phyloP scores from a whole-genome alignment of 768 basidiomycete genomes.

The Auriscalpium orientale region DNA sequence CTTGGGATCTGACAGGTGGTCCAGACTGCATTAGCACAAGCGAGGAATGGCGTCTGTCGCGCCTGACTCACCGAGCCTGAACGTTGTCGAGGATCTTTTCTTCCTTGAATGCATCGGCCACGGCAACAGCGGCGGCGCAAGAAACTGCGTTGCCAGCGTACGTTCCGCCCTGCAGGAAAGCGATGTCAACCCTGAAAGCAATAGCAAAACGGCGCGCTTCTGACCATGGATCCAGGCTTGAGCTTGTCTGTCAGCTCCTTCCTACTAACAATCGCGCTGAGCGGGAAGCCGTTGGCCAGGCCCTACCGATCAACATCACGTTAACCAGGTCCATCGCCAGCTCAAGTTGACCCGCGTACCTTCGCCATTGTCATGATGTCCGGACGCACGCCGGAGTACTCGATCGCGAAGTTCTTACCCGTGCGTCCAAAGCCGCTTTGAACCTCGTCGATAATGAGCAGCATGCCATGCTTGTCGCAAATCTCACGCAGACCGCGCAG shows the following conservation, averaged over 20 bases:
- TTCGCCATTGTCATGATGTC: constrained; percentile 90
- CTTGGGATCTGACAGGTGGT: constrained; percentile 43
- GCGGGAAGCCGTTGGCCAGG: constrained; percentile 87
- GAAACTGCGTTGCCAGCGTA: constrained; percentile 90
- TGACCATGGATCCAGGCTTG: constrained; percentile 71
- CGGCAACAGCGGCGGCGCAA: constrained; percentile 86
- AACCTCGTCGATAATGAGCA: constrained; percentile 82
- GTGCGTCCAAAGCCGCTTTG: constrained; percentile 89
- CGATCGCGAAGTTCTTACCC: constrained; percentile 74
- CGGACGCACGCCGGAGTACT: constrained; percentile 78
- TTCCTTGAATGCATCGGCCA: constrained; percentile 65
- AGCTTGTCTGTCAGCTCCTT: constrained; percentile 78
- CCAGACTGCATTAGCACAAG: not conserved
- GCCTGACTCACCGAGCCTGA: constrained; percentile 42
- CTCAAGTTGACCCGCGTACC: constrained; percentile 27
- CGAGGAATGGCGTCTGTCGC: not conserved
- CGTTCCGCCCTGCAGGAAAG: constrained; percentile 58
- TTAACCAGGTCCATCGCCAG: not conserved
- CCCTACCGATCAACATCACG: constrained; percentile 37
- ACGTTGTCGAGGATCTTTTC: constrained; percentile 85
- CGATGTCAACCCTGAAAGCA: not conserved
- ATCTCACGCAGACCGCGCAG: constrained; percentile 70
- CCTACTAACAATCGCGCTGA: constrained; percentile 77
- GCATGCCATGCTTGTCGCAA: constrained; percentile 82
- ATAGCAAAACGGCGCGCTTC: constrained; percentile 1